A percentile compares a stretch with the other conserved stretches of the same genome.
phyloP scores from a whole-genome alignment of 208 protist species.

The Strigomonas culicis region DNA sequence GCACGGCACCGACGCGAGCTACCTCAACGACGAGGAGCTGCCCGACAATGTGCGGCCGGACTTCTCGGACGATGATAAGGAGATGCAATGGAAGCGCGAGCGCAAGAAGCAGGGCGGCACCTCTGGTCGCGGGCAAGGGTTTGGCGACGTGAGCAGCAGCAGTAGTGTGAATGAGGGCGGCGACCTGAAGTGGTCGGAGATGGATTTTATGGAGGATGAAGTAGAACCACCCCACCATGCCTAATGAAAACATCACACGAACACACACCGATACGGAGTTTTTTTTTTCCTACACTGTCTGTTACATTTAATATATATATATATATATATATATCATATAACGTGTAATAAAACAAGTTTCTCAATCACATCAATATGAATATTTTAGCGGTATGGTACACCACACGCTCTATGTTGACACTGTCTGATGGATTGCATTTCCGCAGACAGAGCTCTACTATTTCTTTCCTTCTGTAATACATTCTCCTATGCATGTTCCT shows the following conservation, averaged over 20 bases:
- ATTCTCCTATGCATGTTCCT: not conserved
- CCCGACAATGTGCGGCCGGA: conserved; percentile 74
- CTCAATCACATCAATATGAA: too few species aligned
- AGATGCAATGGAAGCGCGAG: conserved; percentile 80
- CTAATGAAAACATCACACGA: not conserved
- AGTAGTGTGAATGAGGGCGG: not conserved
- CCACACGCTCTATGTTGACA: too few species aligned
- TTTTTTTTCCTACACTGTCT: too few species aligned
- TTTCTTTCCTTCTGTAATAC: conserved; percentile 3
- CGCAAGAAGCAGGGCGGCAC: conserved; percentile 19
- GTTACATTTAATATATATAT: not conserved
- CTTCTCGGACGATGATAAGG: conserved; percentile 86
- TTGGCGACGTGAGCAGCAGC: not conserved
- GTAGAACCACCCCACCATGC: not conserved
- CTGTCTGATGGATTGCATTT: too few species aligned
- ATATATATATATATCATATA: not conserved
- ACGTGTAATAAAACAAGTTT: too few species aligned
- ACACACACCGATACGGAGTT: too few species aligned
- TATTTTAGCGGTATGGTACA: too few species aligned
- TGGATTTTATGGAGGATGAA: not conserved
- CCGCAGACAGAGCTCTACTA: not conserved
- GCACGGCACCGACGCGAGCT: conserved; percentile 81
- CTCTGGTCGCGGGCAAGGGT: not conserved
- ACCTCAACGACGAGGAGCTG: conserved; percentile 87
- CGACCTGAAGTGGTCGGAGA: not conserved